phyloP scores from a whole-genome alignment of 1,284 basidiomycete genomes.

The Xerocomus nothofagi region DNA sequence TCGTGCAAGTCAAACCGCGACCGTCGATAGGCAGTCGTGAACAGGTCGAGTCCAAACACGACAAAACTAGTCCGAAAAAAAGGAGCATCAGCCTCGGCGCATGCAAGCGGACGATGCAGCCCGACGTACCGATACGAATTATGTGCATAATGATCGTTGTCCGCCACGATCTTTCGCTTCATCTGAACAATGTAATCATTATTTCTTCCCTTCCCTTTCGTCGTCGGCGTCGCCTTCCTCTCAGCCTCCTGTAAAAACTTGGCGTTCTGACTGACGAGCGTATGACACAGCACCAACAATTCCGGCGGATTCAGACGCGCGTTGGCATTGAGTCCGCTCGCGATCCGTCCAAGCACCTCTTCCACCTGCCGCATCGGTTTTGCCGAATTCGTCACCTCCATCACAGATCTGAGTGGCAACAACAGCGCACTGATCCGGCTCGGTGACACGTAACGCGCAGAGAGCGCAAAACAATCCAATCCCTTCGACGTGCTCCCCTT shows the following conservation, averaged over 20 bases:
- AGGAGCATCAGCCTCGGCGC: conserved; percentile 11
- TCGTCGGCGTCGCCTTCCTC: conserved; percentile 35
- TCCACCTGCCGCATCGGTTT: conserved; percentile 88
- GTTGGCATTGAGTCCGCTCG: conserved; percentile 86
- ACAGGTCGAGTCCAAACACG: conserved; percentile 89
- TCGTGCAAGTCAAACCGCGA: conserved; percentile 87
- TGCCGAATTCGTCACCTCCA: conserved; percentile 82
- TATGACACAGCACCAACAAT: conserved; percentile 83
- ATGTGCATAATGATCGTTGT: conserved; percentile 73
- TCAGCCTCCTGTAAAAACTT: conserved; percentile 69
- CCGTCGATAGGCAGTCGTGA: conserved; percentile 85
- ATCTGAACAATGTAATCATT: conserved; percentile 75
- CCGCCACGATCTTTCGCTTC: conserved; percentile 62
- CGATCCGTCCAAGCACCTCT: conserved; percentile 83
- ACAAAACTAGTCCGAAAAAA: conserved; percentile 67
- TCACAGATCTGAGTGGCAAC: conserved; percentile 78
- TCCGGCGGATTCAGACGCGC: conserved; percentile 68
- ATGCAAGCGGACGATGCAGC: neutral
- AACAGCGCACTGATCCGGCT: conserved; percentile 77
- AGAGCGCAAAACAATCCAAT: conserved; percentile 80
- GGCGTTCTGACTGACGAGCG: conserved; percentile 89
- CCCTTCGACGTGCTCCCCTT: conserved; percentile 76
- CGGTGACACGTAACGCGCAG: conserved; percentile 78
- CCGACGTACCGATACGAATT: conserved; percentile 76
- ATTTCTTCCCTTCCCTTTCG: conserved; percentile 39